A percentile compares a stretch with the other conserved stretches of the same genome.
These are phyloP conservation scores for Sporothrix pallida DNA, from an alignment of 2,329 filamentous ascomycete genomes.

Conservation along the genomic window DNA sequence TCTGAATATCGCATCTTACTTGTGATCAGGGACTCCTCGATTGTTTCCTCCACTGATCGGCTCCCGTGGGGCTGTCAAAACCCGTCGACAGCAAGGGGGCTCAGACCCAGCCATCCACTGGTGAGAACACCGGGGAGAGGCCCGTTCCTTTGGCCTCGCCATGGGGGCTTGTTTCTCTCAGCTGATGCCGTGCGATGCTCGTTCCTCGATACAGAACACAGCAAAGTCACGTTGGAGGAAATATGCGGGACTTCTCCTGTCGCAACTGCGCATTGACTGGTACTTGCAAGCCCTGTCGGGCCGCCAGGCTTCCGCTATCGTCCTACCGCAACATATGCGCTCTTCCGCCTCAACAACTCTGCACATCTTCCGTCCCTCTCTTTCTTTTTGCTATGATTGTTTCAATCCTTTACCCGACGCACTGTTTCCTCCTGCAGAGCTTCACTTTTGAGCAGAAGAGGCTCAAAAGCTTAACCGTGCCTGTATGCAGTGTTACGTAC, in stretches of 20 bases:
- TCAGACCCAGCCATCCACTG: conserved; percentile 14
- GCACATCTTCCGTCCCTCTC: background rate
- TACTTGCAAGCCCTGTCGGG: background rate
- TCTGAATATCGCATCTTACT: conserved; percentile 3
- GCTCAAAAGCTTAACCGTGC: conserved; percentile 17
- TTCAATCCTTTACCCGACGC: background rate
- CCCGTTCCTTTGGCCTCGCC: conserved; percentile 33
- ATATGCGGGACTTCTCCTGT: background rate
- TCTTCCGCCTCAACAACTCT: background rate
- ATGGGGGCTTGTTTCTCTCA: conserved; percentile 18
- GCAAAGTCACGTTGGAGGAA: background rate
- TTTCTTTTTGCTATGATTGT: background rate
- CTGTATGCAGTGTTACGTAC: conserved; percentile 17
- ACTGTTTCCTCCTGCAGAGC: background rate
- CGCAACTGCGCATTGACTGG: background rate
- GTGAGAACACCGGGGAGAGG: conserved; percentile 32
- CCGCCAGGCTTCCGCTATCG: background rate
- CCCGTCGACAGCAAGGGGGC: conserved; percentile 25
- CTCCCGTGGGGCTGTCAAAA: conserved; percentile 33
- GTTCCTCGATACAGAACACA: conserved; percentile 19
- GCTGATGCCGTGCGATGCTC: conserved; percentile 16
- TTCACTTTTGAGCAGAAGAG: background rate
- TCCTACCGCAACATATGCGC: background rate
- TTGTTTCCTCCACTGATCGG: conserved; percentile 36
- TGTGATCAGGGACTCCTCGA: conserved; percentile 16